Evolutionary conservation across 2,329 filamentous ascomycete species (phyloP).

Genomic region (Trichoderma asperellum): DNA sequence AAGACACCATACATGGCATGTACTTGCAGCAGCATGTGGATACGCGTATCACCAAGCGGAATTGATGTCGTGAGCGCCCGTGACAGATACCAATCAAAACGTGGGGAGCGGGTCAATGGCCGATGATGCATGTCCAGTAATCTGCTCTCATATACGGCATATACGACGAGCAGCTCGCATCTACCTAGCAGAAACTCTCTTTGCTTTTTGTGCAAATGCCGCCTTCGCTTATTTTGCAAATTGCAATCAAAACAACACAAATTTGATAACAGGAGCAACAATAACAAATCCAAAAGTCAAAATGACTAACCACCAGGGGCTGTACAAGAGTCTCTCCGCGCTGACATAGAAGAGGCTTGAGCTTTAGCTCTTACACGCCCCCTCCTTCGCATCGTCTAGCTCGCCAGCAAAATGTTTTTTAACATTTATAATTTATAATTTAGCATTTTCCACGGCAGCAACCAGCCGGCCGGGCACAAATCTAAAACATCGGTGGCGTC

Average conservation of each 20-base stretch:
- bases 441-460: background rate
- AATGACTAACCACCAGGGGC: background rate
- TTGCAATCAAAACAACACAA: background rate
- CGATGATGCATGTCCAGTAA: background rate
- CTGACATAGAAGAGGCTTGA: background rate
- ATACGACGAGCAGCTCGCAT: no score
- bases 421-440: no score
- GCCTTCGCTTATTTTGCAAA: background rate
- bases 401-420: no score
- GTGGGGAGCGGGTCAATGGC: slow-evolving; percentile 11
- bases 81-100: slow-evolving; percentile 2
- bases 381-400: background rate
- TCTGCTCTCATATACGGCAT: background rate
- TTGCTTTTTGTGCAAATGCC: background rate
- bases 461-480: slow-evolving; percentile 16
- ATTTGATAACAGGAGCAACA: background rate
- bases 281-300: background rate
- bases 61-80: no score
- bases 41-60: slow-evolving; percentile 18
- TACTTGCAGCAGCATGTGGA: background rate
- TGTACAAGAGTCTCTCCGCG: background rate
- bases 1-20: no score
- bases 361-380: background rate
- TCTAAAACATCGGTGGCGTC: slow-evolving; percentile 16
- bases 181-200: background rate